Percentiles rank a stretch among this genome's conserved stretches.
These are phyloP conservation scores for Didymella pinodella DNA, from an alignment of 2,329 filamentous ascomycete genomes.

Conservation along the genomic window DNA sequence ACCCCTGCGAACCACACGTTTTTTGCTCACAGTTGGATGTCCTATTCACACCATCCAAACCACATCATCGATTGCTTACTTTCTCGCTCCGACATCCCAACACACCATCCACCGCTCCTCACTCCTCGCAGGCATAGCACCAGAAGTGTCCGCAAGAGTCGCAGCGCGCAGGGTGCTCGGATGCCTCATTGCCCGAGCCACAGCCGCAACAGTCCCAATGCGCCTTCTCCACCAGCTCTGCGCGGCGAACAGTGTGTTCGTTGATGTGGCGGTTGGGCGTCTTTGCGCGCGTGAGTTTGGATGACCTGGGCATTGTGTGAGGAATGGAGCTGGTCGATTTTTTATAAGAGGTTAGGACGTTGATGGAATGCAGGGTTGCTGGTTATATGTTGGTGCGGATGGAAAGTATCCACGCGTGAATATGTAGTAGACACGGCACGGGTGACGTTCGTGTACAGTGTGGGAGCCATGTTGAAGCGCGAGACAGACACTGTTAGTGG, in stretches of 20 bases:
- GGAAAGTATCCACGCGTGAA: background rate
- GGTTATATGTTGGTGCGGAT: background rate
- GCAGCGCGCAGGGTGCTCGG: constrained; percentile 3
- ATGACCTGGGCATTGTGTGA: background rate
- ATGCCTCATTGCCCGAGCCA: background rate
- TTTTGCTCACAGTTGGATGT: no score
- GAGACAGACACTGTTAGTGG: background rate
- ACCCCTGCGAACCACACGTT: no score
- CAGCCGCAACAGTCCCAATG: constrained; percentile 1
- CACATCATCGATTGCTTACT: background rate
- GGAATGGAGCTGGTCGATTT: background rate
- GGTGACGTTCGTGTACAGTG: background rate
- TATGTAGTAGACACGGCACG: background rate
- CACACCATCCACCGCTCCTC: background rate
- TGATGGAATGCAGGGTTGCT: background rate
- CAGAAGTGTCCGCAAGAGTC: constrained; percentile 3
- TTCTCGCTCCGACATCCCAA: background rate
- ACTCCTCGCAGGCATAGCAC: background rate
- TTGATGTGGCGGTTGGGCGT: background rate
- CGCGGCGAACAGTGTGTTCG: background rate
- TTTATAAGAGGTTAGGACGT: background rate
- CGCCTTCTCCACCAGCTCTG: background rate
- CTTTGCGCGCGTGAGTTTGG: constrained; percentile 1
- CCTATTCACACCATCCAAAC: background rate
- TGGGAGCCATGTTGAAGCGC: background rate